Evolutionary conservation across 2,329 filamentous ascomycete genomes (phyloP), one percentile per base, ranked within the genome.

Genomic region (Tetracladium maxilliforme): DNA sequence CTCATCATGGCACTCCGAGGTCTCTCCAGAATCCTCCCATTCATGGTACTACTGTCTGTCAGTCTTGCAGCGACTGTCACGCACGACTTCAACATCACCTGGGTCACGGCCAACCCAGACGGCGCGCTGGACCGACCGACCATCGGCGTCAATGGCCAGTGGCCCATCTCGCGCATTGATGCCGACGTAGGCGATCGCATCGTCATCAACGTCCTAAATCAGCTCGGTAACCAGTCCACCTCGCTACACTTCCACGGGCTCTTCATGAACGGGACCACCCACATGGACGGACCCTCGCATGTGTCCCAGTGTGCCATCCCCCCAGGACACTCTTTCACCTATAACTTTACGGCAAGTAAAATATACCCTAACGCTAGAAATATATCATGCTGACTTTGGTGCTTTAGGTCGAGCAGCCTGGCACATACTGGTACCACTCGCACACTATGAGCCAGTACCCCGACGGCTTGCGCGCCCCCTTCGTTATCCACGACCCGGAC

Each of bases 371-470:
- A 10, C 14, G n/a, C n/a, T 13, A 30, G 8, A 13, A 8, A 15
- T 7, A 25, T 11, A 6, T 7, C 4, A 11, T 16, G 23, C 33
- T 40, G 22, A 42, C 29, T 16, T 16, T 4, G 5, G 19, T n/a
- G n/a, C n/a, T n/a, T n/a, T 19, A 64, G 60, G 40, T 58, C 10
- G 43, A 69, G 24, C 75, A 81, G 51, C 61, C 72, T 0, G 79
- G 78, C 15, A 80, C 76, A 2, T 84, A 81, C 47, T 84, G 78
- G 79, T 86, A 84, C 34, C 69, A 74, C 39, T 69, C 61, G 8
- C 64, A 70, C 36, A 44, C 53, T 22, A 49, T 51, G 30, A 59
- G 55, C 6, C 61, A 67, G 34, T 72, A 70, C 33, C 64, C 66
- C 3, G 67, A 73, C 42, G 68, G 67, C 5, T 51, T 70, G 16